Base-by-base conservation (phyloP, 441 rosid genomes). In the Erysimum cheiri region DNA sequence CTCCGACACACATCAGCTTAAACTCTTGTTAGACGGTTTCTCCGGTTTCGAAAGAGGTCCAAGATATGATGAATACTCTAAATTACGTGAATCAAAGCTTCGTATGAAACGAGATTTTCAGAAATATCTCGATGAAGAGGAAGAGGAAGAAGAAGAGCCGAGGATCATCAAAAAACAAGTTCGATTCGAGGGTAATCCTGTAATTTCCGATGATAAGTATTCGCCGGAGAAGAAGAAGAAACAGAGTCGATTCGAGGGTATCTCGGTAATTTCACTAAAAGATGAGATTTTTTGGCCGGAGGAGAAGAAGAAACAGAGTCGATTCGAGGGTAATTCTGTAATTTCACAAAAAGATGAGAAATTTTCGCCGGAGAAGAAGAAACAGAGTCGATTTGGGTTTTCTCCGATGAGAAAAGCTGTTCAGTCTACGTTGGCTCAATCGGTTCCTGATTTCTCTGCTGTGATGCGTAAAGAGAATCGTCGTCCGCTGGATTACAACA, bases 361-460 rank as follows among this genome's bases (percentile, higher is more conserved):
- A 1, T 49, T 10, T 47, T 50, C 69, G 1, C 74, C 74, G 60
- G 88, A 4, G 70, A 56, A 33, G 59, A 55, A 46, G 56, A 54
- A 54, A 28, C 17, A 68, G 69, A 92, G 80, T 9, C 79, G 79
- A 15, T 69, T 69, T 24, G 74, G 74, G 60, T 82, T 85, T 69
- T 78, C 79, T 33, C 79, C 67, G 68, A 41, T 67, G 11, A 75
- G 81, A 59, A 85, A 79, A 80, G 35, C 35, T 67, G 4, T 1
- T 8, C 46, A 80, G 58, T 77, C 90, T 37, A 66, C 81, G 15
- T 70, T 93, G 78, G 89, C 91, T 19, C 94, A 93, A 61, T 90
- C 97, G 0, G 91, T 90, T 41, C 98, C 96, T 15, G 91, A 93
- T 79, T 92, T 89, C 75, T 80, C 87, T 1, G 85, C 89, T 12